These are phyloP conservation scores for Alloteropsis semialata DNA, from an alignment of 176 grass and related monocot genomes.

Conservation along the genomic window DNA sequence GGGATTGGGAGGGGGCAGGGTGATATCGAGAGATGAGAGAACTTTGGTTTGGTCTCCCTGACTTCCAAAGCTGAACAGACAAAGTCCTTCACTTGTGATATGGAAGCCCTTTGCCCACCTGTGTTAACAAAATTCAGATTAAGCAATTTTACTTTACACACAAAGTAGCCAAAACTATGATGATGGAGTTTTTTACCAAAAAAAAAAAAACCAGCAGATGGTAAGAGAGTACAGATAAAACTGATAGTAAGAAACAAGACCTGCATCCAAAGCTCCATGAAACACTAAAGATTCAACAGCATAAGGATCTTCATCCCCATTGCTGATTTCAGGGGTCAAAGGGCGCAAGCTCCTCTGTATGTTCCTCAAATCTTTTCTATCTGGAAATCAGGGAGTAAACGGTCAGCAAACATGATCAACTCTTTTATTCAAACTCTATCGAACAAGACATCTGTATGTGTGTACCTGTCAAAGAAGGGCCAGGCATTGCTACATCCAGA, in stretches of 20 bases:
- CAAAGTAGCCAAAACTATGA: constrained; percentile 3
- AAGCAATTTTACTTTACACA: not conserved
- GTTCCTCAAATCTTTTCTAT: constrained; percentile 38
- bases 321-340: constrained; percentile 62
- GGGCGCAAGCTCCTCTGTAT: constrained; percentile 57
- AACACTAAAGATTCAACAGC: constrained; percentile 68
- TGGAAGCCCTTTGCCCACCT: constrained; percentile 57
- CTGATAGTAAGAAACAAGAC: constrained; percentile 26
- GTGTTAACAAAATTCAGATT: not conserved
- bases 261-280: constrained; percentile 70
- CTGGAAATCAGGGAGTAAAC: constrained; percentile 25
- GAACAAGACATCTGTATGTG: not conserved
- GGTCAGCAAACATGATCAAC: not conserved
- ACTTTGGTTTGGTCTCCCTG: constrained; percentile 45
- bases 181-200: too few species aligned
- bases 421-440: not conserved
- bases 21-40: constrained; percentile 64
- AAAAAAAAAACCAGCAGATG: not conserved
- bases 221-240: constrained; percentile 3
- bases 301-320: constrained; percentile 73
- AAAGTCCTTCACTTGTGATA: constrained; percentile 62
- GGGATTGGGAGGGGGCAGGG: constrained; percentile 70
- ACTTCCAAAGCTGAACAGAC: constrained; percentile 35
- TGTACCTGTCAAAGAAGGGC: constrained; percentile 75
- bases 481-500: constrained; percentile 83